These are phyloP conservation scores for Dicorynia guianensis DNA, from an alignment of 306 rosid genomes.

Conservation along the genomic window DNA sequence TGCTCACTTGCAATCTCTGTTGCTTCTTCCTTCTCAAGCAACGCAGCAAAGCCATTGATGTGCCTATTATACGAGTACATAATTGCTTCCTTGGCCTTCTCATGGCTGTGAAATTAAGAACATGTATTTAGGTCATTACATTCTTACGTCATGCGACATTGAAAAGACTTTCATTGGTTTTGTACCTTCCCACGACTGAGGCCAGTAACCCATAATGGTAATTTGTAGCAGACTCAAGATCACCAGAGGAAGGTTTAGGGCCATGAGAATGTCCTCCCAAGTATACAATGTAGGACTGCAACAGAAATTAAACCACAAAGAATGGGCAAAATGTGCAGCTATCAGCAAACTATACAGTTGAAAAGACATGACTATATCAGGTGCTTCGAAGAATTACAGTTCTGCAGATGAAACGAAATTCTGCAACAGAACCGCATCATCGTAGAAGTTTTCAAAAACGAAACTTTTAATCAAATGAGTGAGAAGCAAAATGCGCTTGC, in stretches of 20 bases:
- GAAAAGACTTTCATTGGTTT: too few species aligned
- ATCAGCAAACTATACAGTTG: too few species aligned
- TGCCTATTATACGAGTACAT: too few species aligned
- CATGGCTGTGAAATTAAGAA: too few species aligned
- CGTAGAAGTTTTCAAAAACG: too few species aligned
- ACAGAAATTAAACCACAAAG: too few species aligned
- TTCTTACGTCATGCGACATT: background rate
- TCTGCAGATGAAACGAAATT: too few species aligned
- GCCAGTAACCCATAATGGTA: constrained; percentile 52
- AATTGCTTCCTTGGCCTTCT: too few species aligned
- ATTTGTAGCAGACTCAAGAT: constrained; percentile 18
- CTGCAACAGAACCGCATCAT: background rate
- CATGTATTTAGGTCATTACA: background rate
- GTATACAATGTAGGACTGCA: constrained; percentile 63
- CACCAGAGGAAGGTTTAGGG: background rate
- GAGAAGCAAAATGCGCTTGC: background rate
- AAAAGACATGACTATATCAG: too few species aligned
- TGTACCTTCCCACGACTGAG: constrained; percentile 51
- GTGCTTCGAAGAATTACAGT: too few species aligned
- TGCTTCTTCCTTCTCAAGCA: constrained; percentile 45
- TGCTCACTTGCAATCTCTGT: constrained; percentile 42
- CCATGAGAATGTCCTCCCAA: constrained; percentile 48
- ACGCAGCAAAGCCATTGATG: too few species aligned
- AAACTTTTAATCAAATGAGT: too few species aligned
- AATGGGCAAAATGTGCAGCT: background rate